These are phyloP conservation scores for Trametes sanguinea DNA, from an alignment of 768 basidiomycete genomes.

Conservation along the genomic window DNA sequence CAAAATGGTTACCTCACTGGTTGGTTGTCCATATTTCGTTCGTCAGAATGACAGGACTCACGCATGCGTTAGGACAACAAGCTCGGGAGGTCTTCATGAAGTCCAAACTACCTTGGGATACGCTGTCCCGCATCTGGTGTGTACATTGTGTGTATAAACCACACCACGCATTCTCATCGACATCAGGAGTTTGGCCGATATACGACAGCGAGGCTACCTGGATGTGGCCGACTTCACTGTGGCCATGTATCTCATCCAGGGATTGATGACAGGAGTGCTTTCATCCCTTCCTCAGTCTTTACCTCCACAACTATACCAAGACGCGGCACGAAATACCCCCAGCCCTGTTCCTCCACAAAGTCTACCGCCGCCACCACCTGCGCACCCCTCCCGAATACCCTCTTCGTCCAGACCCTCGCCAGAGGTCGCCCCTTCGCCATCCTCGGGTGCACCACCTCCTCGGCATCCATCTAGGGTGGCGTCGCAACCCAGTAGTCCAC, in stretches of 20 bases:
- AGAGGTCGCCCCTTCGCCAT: neutral
- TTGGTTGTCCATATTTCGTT: slow-evolving; percentile 23
- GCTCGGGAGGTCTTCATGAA: slow-evolving; percentile 65
- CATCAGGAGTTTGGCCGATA: slow-evolving; percentile 62
- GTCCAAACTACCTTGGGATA: slow-evolving; percentile 44
- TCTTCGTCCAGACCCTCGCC: neutral
- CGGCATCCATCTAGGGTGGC: slow-evolving; percentile 6
- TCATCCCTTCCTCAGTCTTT: slow-evolving; percentile 42
- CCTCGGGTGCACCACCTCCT: neutral
- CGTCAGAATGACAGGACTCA: neutral
- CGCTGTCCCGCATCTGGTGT: slow-evolving; percentile 23
- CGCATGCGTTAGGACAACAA: slow-evolving; percentile 47
- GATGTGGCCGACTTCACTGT: slow-evolving; percentile 70
- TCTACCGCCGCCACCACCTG: slow-evolving; percentile 7
- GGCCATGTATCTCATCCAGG: slow-evolving; percentile 69
- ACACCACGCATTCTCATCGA: neutral
- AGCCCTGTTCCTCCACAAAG: neutral
- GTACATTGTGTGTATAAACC: neutral
- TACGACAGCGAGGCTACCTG: slow-evolving; percentile 56
- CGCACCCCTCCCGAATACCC: slow-evolving; percentile 1
- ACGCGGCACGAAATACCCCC: slow-evolving; percentile 28
- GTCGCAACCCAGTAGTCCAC: slow-evolving; percentile 4
- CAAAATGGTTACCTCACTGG: slow-evolving; percentile 57
- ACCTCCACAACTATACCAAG: slow-evolving; percentile 49
- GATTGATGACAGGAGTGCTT: slow-evolving; percentile 47